phyloP scores from a whole-genome alignment of 768 basidiomycete genomes.

The Leccinum disarticulatum region DNA sequence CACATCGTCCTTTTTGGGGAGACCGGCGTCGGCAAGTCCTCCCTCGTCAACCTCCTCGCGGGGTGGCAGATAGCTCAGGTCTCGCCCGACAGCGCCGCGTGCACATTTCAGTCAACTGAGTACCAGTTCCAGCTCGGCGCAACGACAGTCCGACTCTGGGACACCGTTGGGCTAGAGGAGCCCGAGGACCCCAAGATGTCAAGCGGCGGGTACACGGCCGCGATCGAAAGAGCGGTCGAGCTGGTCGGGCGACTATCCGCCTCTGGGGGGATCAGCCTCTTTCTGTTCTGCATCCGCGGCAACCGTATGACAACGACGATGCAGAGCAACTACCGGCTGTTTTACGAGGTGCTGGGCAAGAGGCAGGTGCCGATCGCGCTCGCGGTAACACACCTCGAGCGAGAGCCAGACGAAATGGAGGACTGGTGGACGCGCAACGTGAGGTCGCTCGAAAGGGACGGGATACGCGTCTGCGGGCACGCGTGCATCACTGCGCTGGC shows the following conservation, averaged over 20 bases:
- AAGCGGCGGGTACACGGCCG: constrained; percentile 21
- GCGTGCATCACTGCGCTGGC: constrained; percentile 31
- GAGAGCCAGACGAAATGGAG: constrained; percentile 29
- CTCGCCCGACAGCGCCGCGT: constrained; percentile 32
- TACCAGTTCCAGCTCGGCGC: constrained; percentile 28
- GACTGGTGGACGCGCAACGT: constrained; percentile 33
- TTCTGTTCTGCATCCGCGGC: constrained; percentile 35
- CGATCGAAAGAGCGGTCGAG: constrained; percentile 28
- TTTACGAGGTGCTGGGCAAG: constrained; percentile 41
- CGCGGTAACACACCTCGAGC: constrained; percentile 40
- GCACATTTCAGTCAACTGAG: constrained; percentile 30
- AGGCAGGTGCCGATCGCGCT: constrained; percentile 38
- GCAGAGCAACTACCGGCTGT: constrained; percentile 35
- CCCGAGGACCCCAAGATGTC: constrained; percentile 9
- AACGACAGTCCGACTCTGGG: constrained; percentile 27
- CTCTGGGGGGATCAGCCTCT: constrained; percentile 30
- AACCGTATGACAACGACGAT: constrained; percentile 28
- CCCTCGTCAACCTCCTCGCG: constrained; percentile 39
- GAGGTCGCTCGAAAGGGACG: constrained; percentile 14
- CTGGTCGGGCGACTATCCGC: constrained; percentile 32
- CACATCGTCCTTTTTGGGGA: constrained; percentile 44
- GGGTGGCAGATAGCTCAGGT: constrained; percentile 28
- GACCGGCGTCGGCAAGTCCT: constrained; percentile 36
- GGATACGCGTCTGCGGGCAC: constrained; percentile 25
- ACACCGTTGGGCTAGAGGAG: constrained; percentile 35